Evolutionary conservation across 768 basidiomycete species (phyloP).

Genomic region (Naganishia randhawae): DNA sequence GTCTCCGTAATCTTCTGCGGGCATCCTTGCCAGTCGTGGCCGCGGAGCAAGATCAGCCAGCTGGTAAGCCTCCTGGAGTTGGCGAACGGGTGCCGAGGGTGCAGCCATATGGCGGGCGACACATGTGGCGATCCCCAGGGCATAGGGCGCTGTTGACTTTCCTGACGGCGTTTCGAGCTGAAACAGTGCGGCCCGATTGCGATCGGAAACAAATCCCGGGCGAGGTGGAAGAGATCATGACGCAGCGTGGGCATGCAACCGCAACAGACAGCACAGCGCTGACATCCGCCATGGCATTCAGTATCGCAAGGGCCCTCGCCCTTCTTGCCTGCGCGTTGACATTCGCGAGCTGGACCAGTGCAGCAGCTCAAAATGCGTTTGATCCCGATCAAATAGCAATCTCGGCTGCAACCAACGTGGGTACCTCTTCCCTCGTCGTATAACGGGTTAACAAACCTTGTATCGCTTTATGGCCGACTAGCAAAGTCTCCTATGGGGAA

Average conservation of each 20-base stretch:
- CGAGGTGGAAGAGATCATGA: slow-evolving; percentile 2
- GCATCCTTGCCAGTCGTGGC: not conserved
- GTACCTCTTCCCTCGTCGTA: not conserved
- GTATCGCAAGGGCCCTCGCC: not conserved
- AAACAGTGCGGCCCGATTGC: not conserved
- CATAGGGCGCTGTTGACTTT: no score
- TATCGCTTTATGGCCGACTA: not conserved
- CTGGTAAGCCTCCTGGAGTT: not conserved
- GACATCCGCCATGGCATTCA: not conserved
- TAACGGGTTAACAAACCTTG: not conserved
- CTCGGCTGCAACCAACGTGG: slow-evolving; percentile 17
- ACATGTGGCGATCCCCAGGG: slow-evolving; percentile 4
- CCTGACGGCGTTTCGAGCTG: slow-evolving; percentile 8
- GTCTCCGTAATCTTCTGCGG: not conserved
- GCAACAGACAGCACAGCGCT: not conserved
- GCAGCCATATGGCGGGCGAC: not conserved
- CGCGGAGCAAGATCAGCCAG: not conserved
- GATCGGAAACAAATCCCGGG: not conserved
- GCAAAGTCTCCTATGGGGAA: slow-evolving; percentile 66
- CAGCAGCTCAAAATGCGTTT: not conserved
- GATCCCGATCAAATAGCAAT: slow-evolving; percentile 8
- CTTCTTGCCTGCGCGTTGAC: not conserved
- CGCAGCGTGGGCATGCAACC: not conserved
- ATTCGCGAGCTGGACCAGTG: not conserved
- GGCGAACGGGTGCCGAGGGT: not conserved